Conservation (phyloP, 805 yeast genomes). For the Naumovozyma baii region DNA sequence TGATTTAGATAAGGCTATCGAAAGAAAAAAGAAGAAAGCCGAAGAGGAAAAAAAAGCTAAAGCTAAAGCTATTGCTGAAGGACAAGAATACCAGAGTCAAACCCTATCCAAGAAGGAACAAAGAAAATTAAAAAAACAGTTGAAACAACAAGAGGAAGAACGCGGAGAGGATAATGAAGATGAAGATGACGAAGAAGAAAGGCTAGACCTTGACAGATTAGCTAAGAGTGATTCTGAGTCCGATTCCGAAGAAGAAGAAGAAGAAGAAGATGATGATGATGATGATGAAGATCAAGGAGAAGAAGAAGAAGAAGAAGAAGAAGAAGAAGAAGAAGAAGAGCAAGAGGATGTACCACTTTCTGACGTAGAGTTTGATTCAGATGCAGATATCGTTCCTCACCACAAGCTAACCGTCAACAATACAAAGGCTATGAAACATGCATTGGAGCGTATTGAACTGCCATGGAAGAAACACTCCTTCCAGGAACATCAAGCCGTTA, state of each 20-base stretch:
- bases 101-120: conserved; percentile 54
- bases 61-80: conserved; percentile 8
- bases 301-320: conserved; percentile 42
- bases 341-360: conserved; percentile 81
- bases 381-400: conserved; percentile 88
- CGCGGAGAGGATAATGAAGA: conserved; percentile 34
- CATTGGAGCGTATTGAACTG: conserved; percentile 55
- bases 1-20: conserved; percentile 16
- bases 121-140: conserved; percentile 46
- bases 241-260: conserved; percentile 29
- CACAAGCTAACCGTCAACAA: conserved; percentile 86
- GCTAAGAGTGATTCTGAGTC: conserved; percentile 48
- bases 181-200: conserved; percentile 35
- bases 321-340: conserved; percentile 52
- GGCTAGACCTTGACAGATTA: conserved; percentile 42
- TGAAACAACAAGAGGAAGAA: conserved; percentile 30
- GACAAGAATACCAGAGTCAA: conserved; percentile 38
- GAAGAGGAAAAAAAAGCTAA: conserved; percentile 11
- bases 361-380: conserved; percentile 87
- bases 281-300: conserved; percentile 39
- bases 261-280: conserved; percentile 33
- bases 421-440: conserved; percentile 66
- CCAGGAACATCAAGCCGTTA: conserved; percentile 72
- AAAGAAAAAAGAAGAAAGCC: conserved; percentile 9
- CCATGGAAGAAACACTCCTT: conserved; percentile 57